Percentiles rank a stretch among this genome's conserved stretches.
phyloP scores from a whole-genome alignment of 352 stramenopile genomes.

The Phytophthora capsici region DNA sequence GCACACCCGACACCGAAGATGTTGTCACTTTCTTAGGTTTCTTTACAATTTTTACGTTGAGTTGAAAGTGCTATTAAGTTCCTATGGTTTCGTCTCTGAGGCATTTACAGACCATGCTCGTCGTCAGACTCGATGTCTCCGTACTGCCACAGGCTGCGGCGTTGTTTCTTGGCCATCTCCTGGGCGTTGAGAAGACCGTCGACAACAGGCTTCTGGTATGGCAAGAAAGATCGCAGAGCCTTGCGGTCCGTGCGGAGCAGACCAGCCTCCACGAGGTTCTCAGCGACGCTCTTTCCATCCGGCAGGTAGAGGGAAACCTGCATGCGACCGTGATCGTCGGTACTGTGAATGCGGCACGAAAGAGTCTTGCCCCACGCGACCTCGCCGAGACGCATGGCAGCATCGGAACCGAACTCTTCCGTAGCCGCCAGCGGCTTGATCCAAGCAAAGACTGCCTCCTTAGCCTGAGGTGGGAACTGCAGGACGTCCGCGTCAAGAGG shows the following conservation, averaged over 20 bases:
- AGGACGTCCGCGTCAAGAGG: constrained; percentile 91
- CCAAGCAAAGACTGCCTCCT: constrained; percentile 87
- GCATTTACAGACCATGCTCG: constrained; percentile 54
- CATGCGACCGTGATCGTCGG: constrained; percentile 73
- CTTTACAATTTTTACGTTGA: constrained; percentile 29
- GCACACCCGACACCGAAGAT: not conserved
- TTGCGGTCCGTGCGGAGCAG: constrained; percentile 91
- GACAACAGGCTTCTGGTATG: constrained; percentile 86
- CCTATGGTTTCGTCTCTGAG: constrained; percentile 17
- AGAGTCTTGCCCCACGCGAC: constrained; percentile 94
- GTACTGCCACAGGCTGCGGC: constrained; percentile 96
- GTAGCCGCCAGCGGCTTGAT: constrained; percentile 84
- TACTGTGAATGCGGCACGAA: constrained; percentile 70
- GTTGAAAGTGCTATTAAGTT: constrained; percentile 26
- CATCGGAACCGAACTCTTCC: constrained; percentile 94
- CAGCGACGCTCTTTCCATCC: constrained; percentile 88
- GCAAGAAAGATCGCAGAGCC: constrained; percentile 52
- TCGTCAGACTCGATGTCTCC: constrained; percentile 97
- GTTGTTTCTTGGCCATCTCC: constrained; percentile 91
- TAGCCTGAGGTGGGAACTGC: constrained; percentile 90
- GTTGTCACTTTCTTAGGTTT: constrained; percentile 25
- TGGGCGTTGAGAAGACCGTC: constrained; percentile 92
- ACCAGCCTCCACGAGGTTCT: constrained; percentile 89
- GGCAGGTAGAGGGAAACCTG: constrained; percentile 76
- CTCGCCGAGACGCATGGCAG: constrained; percentile 89